A percentile compares a stretch with the other conserved stretches of the same genome.
Conservation (phyloP, 2,329 filamentous ascomycete genomes). For the Sporothrix inflata region DNA sequence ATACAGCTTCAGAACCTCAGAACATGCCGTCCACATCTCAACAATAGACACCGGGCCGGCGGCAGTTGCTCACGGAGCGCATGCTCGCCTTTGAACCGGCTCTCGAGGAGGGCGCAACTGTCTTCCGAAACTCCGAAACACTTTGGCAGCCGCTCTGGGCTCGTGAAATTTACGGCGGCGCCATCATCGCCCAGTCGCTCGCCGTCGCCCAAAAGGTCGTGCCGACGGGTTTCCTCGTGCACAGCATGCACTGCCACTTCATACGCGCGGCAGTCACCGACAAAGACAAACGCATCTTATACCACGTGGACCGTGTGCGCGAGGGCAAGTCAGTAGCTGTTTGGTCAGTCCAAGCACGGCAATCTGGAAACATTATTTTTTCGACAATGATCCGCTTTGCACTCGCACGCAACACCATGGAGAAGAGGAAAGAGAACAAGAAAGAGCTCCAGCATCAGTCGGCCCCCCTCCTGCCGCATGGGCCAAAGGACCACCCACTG, state of each 20-base stretch:
- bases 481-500: background rate
- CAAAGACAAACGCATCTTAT: background rate
- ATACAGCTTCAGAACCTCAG: background rate
- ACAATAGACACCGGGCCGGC: background rate
- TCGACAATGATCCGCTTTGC: conserved; percentile 21
- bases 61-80: background rate
- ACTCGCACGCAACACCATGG: background rate
- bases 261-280: background rate
- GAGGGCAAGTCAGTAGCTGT: conserved; percentile 12
- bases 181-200: conserved; percentile 27
- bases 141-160: conserved; percentile 29
- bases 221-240: conserved; percentile 14
- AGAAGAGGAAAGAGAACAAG: background rate
- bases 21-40: background rate
- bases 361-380: conserved; percentile 20
- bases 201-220: conserved; percentile 10
- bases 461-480: background rate
- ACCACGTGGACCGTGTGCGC: conserved; percentile 22
- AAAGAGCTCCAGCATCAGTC: conserved; percentile 19
- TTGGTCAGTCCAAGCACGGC: conserved; percentile 4
- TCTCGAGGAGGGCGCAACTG: background rate
- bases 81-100: background rate
- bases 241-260: conserved; percentile 31
- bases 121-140: background rate
- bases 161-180: conserved; percentile 28